Percentiles rank a stretch among this genome's conserved stretches.
These are phyloP conservation scores for Aspergillus nanangensis DNA, from an alignment of 495 filamentous ascomycete genomes.

Conservation along the genomic window DNA sequence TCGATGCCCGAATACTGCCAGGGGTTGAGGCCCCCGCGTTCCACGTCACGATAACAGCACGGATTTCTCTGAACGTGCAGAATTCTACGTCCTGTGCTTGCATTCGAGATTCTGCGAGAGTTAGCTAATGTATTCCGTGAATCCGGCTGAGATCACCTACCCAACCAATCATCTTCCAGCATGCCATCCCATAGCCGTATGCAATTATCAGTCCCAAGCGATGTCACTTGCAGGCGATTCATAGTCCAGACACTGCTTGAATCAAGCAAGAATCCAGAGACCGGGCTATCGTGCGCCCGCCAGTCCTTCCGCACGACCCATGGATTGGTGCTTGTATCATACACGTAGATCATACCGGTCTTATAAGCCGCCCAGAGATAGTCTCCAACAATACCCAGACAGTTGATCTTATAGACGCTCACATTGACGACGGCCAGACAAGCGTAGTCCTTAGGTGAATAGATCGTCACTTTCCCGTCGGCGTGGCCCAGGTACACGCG, in stretches of 20 bases:
- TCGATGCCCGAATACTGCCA: constrained; percentile 66
- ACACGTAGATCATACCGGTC: constrained; percentile 92
- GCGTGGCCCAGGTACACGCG: constrained; percentile 86
- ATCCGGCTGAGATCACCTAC: constrained; percentile 32
- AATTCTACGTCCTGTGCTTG: constrained; percentile 73
- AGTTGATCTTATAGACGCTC: constrained; percentile 93
- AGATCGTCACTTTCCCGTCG: constrained; percentile 92
- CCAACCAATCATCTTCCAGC: constrained; percentile 88
- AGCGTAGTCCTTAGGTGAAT: constrained; percentile 67
- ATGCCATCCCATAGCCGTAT: constrained; percentile 90
- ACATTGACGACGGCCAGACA: constrained; percentile 76
- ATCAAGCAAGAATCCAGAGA: constrained; percentile 73
- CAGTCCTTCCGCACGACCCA: constrained; percentile 94
- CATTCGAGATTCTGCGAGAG: constrained; percentile 68
- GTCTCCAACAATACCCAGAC: constrained; percentile 74
- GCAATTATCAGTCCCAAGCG: constrained; percentile 81
- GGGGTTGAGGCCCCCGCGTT: constrained; percentile 93
- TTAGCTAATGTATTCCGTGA: constrained; percentile 20
- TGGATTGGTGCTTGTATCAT: constrained; percentile 74
- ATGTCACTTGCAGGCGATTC: constrained; percentile 81
- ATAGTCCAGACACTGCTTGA: constrained; percentile 80
- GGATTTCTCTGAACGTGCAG: constrained; percentile 79
- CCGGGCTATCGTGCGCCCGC: constrained; percentile 81
- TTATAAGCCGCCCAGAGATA: constrained; percentile 94
- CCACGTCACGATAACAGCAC: constrained; percentile 81